Percentiles rank a stretch among this genome's conserved stretches.
Conservation (phyloP, 2,329 filamentous ascomycete genomes). For the Diaporthe sp. region DNA sequence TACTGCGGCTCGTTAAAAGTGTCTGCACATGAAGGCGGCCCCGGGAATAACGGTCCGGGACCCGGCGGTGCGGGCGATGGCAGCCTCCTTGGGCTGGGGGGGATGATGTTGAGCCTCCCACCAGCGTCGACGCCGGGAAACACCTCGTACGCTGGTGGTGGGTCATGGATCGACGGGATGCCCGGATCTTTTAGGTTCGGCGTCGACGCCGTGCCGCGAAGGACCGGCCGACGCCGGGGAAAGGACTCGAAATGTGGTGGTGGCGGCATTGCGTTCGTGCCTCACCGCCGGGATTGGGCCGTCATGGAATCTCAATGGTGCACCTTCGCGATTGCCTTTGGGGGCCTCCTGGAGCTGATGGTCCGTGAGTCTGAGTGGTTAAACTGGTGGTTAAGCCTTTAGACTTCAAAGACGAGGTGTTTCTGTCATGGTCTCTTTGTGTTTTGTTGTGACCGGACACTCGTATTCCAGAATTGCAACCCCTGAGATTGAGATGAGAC, state of each 20-base stretch:
- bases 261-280: conserved; percentile 1
- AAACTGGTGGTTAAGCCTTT: background rate
- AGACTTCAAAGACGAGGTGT: background rate
- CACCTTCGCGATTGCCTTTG: background rate
- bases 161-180: background rate
- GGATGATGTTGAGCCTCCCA: conserved; percentile 9
- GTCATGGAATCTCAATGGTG: background rate
- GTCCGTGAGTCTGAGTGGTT: background rate
- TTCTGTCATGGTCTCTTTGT: background rate
- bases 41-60: background rate
- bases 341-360: background rate
- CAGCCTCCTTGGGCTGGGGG: conserved; percentile 5
- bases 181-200: conserved; percentile 4
- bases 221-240: conserved; percentile 11
- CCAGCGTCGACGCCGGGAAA: conserved; percentile 9
- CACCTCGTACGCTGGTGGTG: conserved; percentile 17
- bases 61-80: background rate
- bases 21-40: conserved; percentile 15
- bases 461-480: conserved; percentile 17
- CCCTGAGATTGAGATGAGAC: conserved; percentile 10
- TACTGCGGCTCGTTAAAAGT: conserved; percentile 7
- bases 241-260: background rate
- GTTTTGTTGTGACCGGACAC: conserved; percentile 4
- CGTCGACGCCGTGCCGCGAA: conserved; percentile 5
- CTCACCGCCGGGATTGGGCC: background rate